Percentiles rank a stretch among this genome's conserved stretches.
Evolutionary conservation across 78 protist genomes (phyloP).

Genomic region (Protostelium mycophagum): DNA sequence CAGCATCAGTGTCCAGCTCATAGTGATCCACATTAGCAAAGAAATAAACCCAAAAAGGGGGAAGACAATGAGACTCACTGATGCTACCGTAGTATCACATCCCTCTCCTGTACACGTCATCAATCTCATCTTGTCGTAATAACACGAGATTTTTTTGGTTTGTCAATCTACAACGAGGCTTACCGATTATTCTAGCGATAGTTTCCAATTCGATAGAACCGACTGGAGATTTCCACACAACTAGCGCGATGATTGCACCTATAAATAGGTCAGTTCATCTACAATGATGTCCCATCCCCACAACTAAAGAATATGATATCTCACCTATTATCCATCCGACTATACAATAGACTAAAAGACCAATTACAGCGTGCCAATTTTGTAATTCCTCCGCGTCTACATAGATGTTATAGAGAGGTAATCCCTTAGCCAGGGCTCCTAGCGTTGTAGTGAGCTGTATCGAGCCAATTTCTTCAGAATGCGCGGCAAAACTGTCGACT

Average conservation of each 20-base stretch:
- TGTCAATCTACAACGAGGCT: no score
- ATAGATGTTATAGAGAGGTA: neutral
- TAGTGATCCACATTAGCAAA: neutral
- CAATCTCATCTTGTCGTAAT: no score
- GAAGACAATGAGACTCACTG: neutral
- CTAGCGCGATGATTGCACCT: neutral
- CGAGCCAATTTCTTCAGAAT: neutral
- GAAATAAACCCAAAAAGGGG: neutral
- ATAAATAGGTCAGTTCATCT: no score
- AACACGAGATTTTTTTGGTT: no score
- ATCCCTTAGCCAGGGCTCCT: neutral
- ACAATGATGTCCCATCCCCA: no score
- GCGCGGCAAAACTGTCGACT: neutral
- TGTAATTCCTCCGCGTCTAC: neutral
- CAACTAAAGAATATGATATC: no score
- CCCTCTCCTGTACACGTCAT: no score
- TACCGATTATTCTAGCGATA: neutral
- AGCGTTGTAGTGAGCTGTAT: neutral
- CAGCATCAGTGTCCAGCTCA: neutral
- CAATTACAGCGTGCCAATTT: neutral
- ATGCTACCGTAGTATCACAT: neutral
- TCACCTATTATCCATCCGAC: neutral
- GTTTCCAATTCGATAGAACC: neutral
- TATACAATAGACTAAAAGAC: neutral
- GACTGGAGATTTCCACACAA: neutral